These are phyloP conservation scores for Mycena citricolor DNA, from an alignment of 1,284 basidiomycete species.

Conservation along the genomic window DNA sequence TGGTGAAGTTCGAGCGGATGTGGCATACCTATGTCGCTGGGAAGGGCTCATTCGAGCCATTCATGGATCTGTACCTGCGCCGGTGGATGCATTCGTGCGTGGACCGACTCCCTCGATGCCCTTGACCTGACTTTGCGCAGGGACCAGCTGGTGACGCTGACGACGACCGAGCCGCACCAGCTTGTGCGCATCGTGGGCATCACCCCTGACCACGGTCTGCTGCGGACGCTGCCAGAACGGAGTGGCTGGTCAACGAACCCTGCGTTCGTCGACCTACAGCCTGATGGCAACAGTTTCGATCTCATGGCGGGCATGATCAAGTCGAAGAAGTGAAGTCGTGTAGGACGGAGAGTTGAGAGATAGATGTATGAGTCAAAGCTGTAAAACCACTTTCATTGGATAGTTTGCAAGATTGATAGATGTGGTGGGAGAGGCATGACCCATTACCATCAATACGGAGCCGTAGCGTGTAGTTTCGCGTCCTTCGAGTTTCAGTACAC, in stretches of 20 bases:
- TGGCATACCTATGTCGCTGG: conserved; percentile 72
- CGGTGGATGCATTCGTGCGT: conserved; percentile 91
- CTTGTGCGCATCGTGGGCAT: conserved; percentile 83
- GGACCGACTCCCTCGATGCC: conserved; percentile 1
- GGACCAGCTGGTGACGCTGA: conserved; percentile 82
- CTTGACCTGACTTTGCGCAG: conserved; percentile 40
- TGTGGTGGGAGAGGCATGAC: too few relatives aligned
- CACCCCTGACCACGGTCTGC: conserved; percentile 82
- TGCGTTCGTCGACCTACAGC: conserved; percentile 72
- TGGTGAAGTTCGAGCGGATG: conserved; percentile 78
- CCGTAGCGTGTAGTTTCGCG: too few relatives aligned
- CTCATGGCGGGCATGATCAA: conserved; percentile 88
- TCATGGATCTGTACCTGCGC: conserved; percentile 76
- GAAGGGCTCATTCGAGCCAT: conserved; percentile 71
- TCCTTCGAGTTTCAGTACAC: too few relatives aligned
- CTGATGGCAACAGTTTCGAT: conserved; percentile 97
- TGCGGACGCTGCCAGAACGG: conserved; percentile 76
- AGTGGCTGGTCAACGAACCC: conserved; percentile 36
- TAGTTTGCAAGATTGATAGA: too few relatives aligned
- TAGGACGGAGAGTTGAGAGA: too few relatives aligned
- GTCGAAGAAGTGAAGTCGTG: conserved; percentile 33
- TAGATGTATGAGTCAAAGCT: too few relatives aligned
- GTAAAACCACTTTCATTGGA: too few relatives aligned
- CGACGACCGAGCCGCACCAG: conserved; percentile 69
- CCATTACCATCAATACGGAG: too few relatives aligned